phyloP scores from a whole-genome alignment of 108 stramenopile genomes.

The Nitzschia palea region DNA sequence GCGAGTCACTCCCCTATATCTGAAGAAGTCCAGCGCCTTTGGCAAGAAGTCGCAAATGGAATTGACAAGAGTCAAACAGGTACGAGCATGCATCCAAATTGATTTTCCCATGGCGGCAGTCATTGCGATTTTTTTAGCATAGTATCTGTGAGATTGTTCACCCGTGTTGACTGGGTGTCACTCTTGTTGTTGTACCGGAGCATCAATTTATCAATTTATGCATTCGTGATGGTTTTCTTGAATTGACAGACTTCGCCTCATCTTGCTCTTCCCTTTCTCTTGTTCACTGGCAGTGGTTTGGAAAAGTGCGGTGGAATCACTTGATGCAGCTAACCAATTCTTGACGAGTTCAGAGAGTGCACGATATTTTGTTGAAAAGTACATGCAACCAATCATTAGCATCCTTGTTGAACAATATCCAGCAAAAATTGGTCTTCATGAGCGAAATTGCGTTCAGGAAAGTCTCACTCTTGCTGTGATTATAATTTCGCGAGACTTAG shows the following conservation, averaged over 20 bases:
- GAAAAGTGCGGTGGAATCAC: conserved; percentile 78
- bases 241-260: too few species aligned
- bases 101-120: neutral
- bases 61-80: conserved; percentile 73
- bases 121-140: conserved; percentile 20
- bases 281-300: conserved; percentile 61
- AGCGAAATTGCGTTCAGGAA: conserved; percentile 83
- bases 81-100: conserved; percentile 28
- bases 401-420: conserved; percentile 86
- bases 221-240: too few species aligned
- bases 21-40: conserved; percentile 40
- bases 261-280: too few species aligned
- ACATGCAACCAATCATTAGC: conserved; percentile 73
- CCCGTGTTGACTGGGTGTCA: too few species aligned
- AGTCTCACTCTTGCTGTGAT: conserved; percentile 50
- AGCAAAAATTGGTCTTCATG: conserved; percentile 64
- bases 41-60: conserved; percentile 71
- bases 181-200: too few species aligned
- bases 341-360: conserved; percentile 39
- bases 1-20: conserved; percentile 27
- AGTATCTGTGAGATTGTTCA: too few species aligned
- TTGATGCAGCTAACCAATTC: conserved; percentile 48
- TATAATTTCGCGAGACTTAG: conserved; percentile 69
- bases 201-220: too few species aligned
- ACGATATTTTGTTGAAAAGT: conserved; percentile 65